Evolutionary conservation across 2,329 filamentous ascomycete genomes (phyloP), one percentile per base, ranked within the genome.

Genomic region (Aspergillus melleus): DNA sequence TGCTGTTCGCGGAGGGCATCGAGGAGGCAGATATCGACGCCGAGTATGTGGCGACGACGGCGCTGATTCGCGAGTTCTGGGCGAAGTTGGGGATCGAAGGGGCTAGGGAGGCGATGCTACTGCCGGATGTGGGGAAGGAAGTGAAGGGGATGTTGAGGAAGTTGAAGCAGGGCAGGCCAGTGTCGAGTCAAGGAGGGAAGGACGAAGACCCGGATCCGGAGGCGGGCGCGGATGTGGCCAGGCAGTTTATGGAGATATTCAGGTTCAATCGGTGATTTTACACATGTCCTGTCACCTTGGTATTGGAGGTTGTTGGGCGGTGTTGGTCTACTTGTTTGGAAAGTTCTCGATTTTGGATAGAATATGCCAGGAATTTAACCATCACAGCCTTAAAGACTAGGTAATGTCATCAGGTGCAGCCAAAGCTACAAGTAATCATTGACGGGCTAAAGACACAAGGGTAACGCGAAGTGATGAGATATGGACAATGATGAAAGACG

Each of bases 221-320:
- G 58, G 70, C 71, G 29, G 76, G 75, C 1, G 70, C 70, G 32
- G 77, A 79, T 72, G 63, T 78, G 60, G 76, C 76, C 22, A 76
- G 76, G 61, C 77, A 79, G 64, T 79, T 77, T 62, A 79, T 79
- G 75, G 77, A 79, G 67, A 74, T 79, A 52, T 72, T 79, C 60
- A 71, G 76, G 39, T 78, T 79, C 52, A 78, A 76, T 65, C 71
- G 76, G 58, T 79, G 24, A 46, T 52, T 42, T 39, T 54, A 36
- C 44, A 22, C 29, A 20, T 57, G 22, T 24, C 6, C 4, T 30
- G 12, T 2, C 9, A 29, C 26, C 26, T 22, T 49, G 8, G 20
- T 12, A 49, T 49, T 9, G 26, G 26, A 1, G 10, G 24, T 22
- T 22, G 24, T n/a, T 49, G 16, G 46, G 46, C 10, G 24, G 32